phyloP scores from a whole-genome alignment of 305 asterid genomes.

The Fraxinus floribunda region DNA sequence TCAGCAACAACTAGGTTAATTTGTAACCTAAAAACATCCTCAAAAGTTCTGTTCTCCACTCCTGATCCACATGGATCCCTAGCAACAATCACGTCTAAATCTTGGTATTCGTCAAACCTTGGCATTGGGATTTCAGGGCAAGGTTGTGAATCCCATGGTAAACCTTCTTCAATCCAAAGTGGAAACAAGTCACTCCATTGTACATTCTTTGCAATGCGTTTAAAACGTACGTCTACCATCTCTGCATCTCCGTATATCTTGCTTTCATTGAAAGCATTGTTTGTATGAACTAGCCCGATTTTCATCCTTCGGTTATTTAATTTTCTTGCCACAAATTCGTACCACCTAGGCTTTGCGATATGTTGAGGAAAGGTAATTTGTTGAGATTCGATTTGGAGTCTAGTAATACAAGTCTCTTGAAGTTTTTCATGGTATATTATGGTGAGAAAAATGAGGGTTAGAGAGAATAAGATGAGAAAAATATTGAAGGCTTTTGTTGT shows the following conservation, averaged over 20 bases:
- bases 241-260: slow-evolving; percentile 10
- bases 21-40: slow-evolving; percentile 62
- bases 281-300: slow-evolving; percentile 24
- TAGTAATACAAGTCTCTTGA: slow-evolving; percentile 19
- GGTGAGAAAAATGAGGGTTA: slow-evolving; percentile 35
- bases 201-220: slow-evolving; percentile 30
- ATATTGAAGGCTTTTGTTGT: slow-evolving; percentile 22
- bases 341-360: slow-evolving; percentile 38
- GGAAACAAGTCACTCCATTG: slow-evolving; percentile 59
- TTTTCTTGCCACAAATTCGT: slow-evolving; percentile 35
- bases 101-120: slow-evolving; percentile 34
- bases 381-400: slow-evolving; percentile 26
- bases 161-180: slow-evolving; percentile 44
- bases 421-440: slow-evolving; percentile 37
- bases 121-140: slow-evolving; percentile 71
- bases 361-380: slow-evolving; percentile 15
- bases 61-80: slow-evolving; percentile 31
- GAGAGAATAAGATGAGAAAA: slow-evolving; percentile 27
- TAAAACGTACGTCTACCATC: slow-evolving; percentile 35
- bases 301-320: slow-evolving; percentile 28
- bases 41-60: slow-evolving; percentile 6
- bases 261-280: not conserved
- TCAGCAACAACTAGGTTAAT: slow-evolving; percentile 68
- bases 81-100: slow-evolving; percentile 56
- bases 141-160: slow-evolving; percentile 23